These are phyloP conservation scores for Colletotrichum brevisporum DNA, from an alignment of 2,329 filamentous ascomycete genomes.

Conservation along the genomic window DNA sequence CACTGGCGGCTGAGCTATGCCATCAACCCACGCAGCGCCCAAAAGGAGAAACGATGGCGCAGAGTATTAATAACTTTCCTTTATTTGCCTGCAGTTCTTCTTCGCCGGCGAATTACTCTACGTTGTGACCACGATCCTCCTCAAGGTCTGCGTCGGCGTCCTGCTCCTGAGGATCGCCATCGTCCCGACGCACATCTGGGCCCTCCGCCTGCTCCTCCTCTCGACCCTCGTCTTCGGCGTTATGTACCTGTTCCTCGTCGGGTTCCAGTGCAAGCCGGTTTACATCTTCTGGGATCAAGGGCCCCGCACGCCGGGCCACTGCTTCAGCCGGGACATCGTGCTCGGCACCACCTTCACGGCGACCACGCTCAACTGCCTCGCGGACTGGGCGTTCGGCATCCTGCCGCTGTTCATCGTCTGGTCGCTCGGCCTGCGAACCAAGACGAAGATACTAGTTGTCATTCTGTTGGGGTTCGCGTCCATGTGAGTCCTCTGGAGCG, in stretches of 20 bases:
- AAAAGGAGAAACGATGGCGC: too few relatives aligned
- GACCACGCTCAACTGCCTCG: conserved; percentile 52
- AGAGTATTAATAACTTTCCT: neutral
- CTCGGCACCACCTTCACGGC: conserved; percentile 52
- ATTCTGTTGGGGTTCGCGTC: conserved; percentile 49
- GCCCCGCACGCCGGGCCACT: conserved; percentile 46
- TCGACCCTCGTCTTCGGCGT: conserved; percentile 52
- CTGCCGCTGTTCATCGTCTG: conserved; percentile 56
- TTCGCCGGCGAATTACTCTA: conserved; percentile 57
- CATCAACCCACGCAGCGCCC: too few relatives aligned
- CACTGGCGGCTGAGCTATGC: too few relatives aligned
- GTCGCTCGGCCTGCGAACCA: conserved; percentile 55
- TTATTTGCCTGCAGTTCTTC: conserved; percentile 45
- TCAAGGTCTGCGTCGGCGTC: conserved; percentile 56
- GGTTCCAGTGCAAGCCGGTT: conserved; percentile 56
- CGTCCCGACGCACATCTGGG: conserved; percentile 49
- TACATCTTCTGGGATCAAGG: conserved; percentile 54
- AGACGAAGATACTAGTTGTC: conserved; percentile 53
- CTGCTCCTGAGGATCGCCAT: conserved; percentile 58
- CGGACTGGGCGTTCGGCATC: conserved; percentile 56
- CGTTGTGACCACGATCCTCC: conserved; percentile 47
- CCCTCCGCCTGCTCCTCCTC: conserved; percentile 52
- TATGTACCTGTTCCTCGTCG: conserved; percentile 55
- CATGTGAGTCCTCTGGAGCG: conserved; percentile 41
- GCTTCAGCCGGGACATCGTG: conserved; percentile 45